Conservation (phyloP, 805 yeast genomes). For the Yarrowia sp. region DNA sequence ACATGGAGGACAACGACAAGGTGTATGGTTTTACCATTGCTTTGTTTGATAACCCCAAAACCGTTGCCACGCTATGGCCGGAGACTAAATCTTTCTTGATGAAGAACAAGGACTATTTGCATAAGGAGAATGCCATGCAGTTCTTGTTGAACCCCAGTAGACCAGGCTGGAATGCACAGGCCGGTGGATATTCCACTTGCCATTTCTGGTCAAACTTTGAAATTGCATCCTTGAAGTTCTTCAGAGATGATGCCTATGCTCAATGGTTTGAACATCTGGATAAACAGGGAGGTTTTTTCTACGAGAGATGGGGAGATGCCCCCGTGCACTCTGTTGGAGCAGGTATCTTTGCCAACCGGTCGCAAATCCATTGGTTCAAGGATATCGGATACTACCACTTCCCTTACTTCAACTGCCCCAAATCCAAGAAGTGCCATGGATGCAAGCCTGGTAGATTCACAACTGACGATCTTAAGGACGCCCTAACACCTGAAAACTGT, state of each 20-base stretch:
- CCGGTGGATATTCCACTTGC: conserved; percentile 69
- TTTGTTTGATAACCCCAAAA: conserved; percentile 73
- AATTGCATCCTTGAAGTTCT: conserved; percentile 69
- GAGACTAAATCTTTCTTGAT: conserved; percentile 63
- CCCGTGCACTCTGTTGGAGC: conserved; percentile 57
- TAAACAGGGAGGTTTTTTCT: conserved; percentile 74
- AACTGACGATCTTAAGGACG: conserved; percentile 41
- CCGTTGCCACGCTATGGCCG: conserved; percentile 84
- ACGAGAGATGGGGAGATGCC: conserved; percentile 96
- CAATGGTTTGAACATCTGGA: conserved; percentile 68
- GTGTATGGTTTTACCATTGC: conserved; percentile 86
- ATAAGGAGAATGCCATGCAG: conserved; percentile 50
- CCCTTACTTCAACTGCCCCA: conserved; percentile 74
- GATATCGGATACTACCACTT: conserved; percentile 73
- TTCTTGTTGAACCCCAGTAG: conserved; percentile 15
- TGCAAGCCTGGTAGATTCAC: conserved; percentile 47
- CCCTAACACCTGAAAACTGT: conserved; percentile 62
- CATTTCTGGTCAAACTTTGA: conserved; percentile 90
- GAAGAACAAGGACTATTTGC: conserved; percentile 56
- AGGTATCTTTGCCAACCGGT: conserved; percentile 56
- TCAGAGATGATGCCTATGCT: conserved; percentile 65
- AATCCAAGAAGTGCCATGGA: conserved; percentile 46
- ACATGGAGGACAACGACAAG: conserved; percentile 71
- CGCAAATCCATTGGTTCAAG: conserved; percentile 77
- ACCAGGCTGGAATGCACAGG: conserved; percentile 34